A percentile compares a stretch with the other conserved stretches of the same genome.
phyloP scores from a whole-genome alignment of 1,139 yeast species.

The Eremothecium cymbalariae region DNA sequence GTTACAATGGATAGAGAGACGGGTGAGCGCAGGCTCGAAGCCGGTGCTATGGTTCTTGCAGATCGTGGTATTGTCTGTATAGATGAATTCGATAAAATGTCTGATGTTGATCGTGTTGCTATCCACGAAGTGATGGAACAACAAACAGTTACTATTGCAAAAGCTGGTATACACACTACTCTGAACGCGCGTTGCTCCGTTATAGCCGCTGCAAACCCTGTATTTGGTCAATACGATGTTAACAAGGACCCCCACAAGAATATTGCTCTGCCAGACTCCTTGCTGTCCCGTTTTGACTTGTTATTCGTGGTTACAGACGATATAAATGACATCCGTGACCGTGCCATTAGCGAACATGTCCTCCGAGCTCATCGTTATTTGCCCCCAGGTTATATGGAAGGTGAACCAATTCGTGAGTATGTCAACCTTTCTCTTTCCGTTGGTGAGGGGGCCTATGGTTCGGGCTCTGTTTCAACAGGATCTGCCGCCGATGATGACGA shows the following conservation, averaged over 20 bases:
- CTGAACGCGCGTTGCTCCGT: constrained; percentile 96
- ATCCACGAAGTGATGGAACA: constrained; percentile 99
- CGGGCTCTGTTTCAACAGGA: too few relatives aligned
- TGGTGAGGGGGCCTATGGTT: constrained; percentile 58
- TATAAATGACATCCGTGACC: constrained; percentile 74
- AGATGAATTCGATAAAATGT: constrained; percentile 98
- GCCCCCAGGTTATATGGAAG: constrained; percentile 86
- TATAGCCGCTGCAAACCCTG: constrained; percentile 97
- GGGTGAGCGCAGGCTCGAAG: constrained; percentile 93
- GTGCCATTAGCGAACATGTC: constrained; percentile 89
- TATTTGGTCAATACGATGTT: constrained; percentile 92
- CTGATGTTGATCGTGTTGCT: constrained; percentile 93
- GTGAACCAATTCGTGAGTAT: constrained; percentile 86
- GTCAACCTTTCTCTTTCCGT: constrained; percentile 65
- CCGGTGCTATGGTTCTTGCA: constrained; percentile 99
- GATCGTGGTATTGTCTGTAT: constrained; percentile 97
- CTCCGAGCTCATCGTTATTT: constrained; percentile 85
- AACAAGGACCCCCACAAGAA: constrained; percentile 95
- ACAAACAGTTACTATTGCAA: constrained; percentile 96
- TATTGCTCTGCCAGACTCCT: constrained; percentile 93
- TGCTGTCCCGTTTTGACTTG: constrained; percentile 92
- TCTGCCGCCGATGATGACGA: constrained; percentile 25
- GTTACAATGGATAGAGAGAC: constrained; percentile 95
- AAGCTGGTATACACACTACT: constrained; percentile 96
- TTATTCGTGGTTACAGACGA: constrained; percentile 95